Evolutionary conservation across 148 eudicot species (phyloP), one percentile per base, ranked within the genome.

Genomic region (Drosera capensis): DNA sequence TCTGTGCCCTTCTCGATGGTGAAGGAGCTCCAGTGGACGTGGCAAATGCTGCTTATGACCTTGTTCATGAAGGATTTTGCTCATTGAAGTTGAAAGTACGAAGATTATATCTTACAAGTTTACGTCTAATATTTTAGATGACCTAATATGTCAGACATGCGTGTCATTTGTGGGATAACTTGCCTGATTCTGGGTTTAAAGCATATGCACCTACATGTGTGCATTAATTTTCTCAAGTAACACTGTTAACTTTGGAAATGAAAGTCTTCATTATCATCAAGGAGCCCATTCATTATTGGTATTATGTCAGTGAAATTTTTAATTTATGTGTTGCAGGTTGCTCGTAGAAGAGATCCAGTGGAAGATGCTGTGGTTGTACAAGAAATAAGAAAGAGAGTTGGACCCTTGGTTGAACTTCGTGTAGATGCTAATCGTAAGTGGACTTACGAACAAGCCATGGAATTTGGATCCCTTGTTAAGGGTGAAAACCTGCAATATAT

Each of bases 401-500:
- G 99, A 18, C 39, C 64, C 38, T 31, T 64, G 21, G 52, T 85
- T 56, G 63, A 63, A 52, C 68, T 92, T 25, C 94, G 99, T 54
- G 99, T 65, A 40, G 99, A 92, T 79, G 99, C 99, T 20, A 92
- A 92, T 60, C 73, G 80, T 29, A 79, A 67, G 58, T 92, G 95
- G 99, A 71, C 74, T 42, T 81, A 73, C 67, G 71, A 76, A 50
- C 57, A 78, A 59, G 99, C 99, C 45, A 53, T 72, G 48, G 58
- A 48, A 57, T 92, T 92, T 72, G 85, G 71, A 25, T 48, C 55
- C 37, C 67, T 60, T 43, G 87, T 85, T 48, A 78, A 68, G 60
- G 72, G 72, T 48, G 81, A 83, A 54, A 54, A 56, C 60, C 71
- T 92, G 70, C 86, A 81, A 41, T 92, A 85, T 58, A 77, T 92